Evolutionary conservation across 768 basidiomycete genomes (phyloP), one percentile per base, ranked within the genome.

Genomic region (Lanmaoa pseudosensibilis): DNA sequence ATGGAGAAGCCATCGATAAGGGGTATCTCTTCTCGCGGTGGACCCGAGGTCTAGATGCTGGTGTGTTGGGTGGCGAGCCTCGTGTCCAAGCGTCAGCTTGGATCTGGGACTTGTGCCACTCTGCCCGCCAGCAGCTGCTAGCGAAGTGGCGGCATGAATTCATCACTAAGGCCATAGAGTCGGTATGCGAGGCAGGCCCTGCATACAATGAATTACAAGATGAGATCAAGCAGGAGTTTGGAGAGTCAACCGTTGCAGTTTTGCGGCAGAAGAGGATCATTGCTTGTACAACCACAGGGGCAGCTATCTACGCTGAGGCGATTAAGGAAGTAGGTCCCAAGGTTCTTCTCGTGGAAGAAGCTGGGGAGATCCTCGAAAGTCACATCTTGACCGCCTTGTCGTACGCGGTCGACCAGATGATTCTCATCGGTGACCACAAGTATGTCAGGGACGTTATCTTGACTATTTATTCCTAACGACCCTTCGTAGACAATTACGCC

Each of bases 281-380:
- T 8, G 86, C 79, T 0, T 87, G 86, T 59, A 88, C 87, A 0
- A 88, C 87, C 0, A 86, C 86, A 0, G 86, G 77, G 1, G 87
- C 87, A 0, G 87, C 87, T 0, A 88, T 82, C 65, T 81, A 84
- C 57, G 68, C 72, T 0, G 65, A 75, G 4, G 36, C 16, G 6
- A 15, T 37, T 18, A n/a, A n/a, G n/a, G n/a, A n/a, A n/a, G n/a
- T n/a, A n/a, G n/a, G n/a, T n/a, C n/a, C n/a, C n/a, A n/a, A n/a
- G n/a, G n/a, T n/a, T n/a, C n/a, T n/a, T n/a, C n/a, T n/a, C n/a
- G n/a, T n/a, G n/a, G n/a, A n/a, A n/a, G n/a, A n/a, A n/a, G n/a
- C n/a, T n/a, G n/a, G n/a, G n/a, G n/a, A n/a, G n/a, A n/a, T n/a
- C n/a, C n/a, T n/a, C n/a, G n/a, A n/a, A n/a, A n/a, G n/a, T n/a